Percentiles rank a stretch among this genome's conserved stretches.
phyloP scores from a whole-genome alignment of 1,284 basidiomycete species.

The Moesziomyces aphidis region DNA sequence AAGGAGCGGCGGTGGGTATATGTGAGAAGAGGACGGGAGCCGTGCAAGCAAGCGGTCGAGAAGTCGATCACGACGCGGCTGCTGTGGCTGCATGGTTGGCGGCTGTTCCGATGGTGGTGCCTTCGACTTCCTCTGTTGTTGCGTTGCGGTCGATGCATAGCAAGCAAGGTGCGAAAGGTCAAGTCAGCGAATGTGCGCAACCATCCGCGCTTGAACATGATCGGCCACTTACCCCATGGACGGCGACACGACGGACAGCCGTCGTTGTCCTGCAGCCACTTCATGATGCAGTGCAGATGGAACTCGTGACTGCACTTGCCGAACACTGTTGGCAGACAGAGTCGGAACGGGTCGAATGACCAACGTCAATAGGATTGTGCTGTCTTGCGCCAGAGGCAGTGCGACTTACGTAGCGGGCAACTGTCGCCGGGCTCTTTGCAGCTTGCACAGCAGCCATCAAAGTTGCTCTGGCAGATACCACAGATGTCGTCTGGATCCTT shows the following conservation, averaged over 20 bases:
- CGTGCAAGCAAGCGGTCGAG: not conserved
- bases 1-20: not conserved
- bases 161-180: too few species aligned
- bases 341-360: not conserved
- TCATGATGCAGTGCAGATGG: constrained; percentile 66
- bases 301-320: constrained; percentile 67
- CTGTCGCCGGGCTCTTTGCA: constrained; percentile 65
- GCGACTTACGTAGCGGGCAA: constrained; percentile 58
- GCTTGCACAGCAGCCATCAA: constrained; percentile 65
- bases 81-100: constrained; percentile 2
- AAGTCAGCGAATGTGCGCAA: not conserved
- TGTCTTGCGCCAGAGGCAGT: too few species aligned
- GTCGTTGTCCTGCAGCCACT: constrained; percentile 63
- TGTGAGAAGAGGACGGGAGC: not conserved
- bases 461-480: constrained; percentile 67
- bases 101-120: constrained; percentile 33
- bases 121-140: constrained; percentile 45
- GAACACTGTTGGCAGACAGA: constrained; percentile 48
- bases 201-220: not conserved
- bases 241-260: constrained; percentile 53
- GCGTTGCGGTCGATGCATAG: not conserved
- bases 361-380: not conserved
- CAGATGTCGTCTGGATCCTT: constrained; percentile 67
- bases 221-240: constrained; percentile 47
- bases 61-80: not conserved